Base-by-base conservation (phyloP, 2,329 filamentous ascomycete species). In the Eutypa lata region DNA sequence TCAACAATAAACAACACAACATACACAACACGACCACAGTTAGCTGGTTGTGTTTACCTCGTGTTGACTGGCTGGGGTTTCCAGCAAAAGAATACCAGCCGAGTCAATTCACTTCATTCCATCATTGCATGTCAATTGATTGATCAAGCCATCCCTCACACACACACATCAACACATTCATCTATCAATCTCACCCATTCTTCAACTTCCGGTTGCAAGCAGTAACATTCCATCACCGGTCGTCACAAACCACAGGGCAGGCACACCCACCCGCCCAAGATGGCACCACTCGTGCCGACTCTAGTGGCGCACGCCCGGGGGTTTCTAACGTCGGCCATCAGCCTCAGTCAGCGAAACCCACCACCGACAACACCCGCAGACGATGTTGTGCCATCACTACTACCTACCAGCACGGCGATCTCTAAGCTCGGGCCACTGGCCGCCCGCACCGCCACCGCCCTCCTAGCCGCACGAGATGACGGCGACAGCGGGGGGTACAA, bases 401-500 rank as follows among this genome's bases (percentile, higher is more conserved):
- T 5, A 48, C 46, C 49, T 35, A 49, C 53, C 42, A 55, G 68
- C 57, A 18, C 21, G 13, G 26, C n/a, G 46, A 58, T 66, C 37
- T 61, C 68, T 2, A 61, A 67, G 14, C 67, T 74, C 16, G 75
- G 75, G 1, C 75, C 76, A 3, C 63, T 81, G 3, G 66, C 71
- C 16, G 77, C 74, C 11, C 71, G 68, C 44, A 65, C 71, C 16
- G 77, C 74, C 11, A 71, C 68, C 44, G 71, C 71, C 5, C 54
- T 77, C n/a, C 69, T 81, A 7, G 59, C 71, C 8, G 68, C 67
- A 22, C 76, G 76, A 38, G 73, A 75, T 47, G 63, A 67, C 10
- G 47, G 61, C 13, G 48, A 66, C n/a, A 48, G 56, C 38, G 38
- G 58, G 19, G 59, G 65, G 22, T 60, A 65, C 19, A 62, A 69